Conservation (phyloP, 2,329 filamentous ascomycete species). For the Fusarium sp. region DNA sequence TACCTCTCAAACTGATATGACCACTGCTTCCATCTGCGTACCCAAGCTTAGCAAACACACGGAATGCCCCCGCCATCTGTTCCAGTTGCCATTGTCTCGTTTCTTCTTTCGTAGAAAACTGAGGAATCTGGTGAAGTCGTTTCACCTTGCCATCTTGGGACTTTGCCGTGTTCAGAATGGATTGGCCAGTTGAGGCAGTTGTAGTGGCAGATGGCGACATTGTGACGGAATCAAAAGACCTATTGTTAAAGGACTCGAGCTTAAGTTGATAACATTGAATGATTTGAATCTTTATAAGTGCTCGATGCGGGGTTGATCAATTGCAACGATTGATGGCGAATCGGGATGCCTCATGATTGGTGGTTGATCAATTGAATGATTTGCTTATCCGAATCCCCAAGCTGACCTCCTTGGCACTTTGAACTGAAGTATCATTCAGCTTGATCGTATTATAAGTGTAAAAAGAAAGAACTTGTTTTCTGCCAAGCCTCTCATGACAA, state of each 20-base stretch:
- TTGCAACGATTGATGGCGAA: conserved; percentile 11
- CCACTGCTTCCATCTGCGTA: conserved; percentile 63
- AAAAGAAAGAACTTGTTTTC: too few relatives aligned
- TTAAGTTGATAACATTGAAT: neutral
- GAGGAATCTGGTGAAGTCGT: conserved; percentile 41
- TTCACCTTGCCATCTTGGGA: conserved; percentile 30
- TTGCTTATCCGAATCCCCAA: conserved; percentile 19
- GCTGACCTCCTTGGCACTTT: neutral
- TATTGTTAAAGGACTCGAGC: neutral
- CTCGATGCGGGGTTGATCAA: conserved; percentile 13
- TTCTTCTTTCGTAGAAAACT: conserved; percentile 40
- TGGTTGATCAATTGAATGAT: conserved; percentile 4
- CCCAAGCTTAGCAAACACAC: conserved; percentile 63
- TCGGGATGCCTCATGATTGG: conserved; percentile 21
- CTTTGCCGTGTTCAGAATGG: conserved; percentile 30
- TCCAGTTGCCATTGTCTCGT: conserved; percentile 53
- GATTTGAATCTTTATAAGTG: neutral
- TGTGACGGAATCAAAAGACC: neutral
- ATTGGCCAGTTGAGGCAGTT: neutral
- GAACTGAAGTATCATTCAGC: too few relatives aligned
- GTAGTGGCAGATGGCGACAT: conserved; percentile 39
- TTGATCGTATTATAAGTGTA: neutral
- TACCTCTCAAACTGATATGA: conserved; percentile 59
- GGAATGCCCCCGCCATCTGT: conserved; percentile 62
- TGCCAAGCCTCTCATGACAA: neutral